phyloP scores from a whole-genome alignment of 208 protist species.

The Acanthamoeba castellanii region DNA sequence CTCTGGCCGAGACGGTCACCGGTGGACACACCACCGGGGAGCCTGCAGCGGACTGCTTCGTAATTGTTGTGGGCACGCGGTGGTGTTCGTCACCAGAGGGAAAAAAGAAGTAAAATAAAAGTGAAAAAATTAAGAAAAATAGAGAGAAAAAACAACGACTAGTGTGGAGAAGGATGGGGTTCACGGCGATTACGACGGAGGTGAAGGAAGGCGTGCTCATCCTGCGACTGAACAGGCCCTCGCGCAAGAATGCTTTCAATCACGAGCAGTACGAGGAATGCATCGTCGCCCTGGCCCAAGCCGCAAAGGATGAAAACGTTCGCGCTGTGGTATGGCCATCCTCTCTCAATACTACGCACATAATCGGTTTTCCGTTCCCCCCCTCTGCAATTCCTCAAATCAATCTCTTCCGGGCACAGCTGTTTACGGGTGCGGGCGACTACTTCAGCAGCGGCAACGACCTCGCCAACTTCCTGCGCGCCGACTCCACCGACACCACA shows the following conservation, averaged over 20 bases:
- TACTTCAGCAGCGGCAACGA: constrained; percentile 77
- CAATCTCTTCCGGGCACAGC: background rate
- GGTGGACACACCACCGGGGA: too few relatives aligned
- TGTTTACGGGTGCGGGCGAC: constrained; percentile 63
- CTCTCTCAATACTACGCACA: background rate
- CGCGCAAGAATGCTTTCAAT: constrained; percentile 65
- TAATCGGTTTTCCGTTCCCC: background rate
- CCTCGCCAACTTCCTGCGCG: constrained; percentile 52
- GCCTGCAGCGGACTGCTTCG: too few relatives aligned
- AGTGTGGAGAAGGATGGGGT: background rate
- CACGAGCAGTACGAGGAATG: constrained; percentile 71
- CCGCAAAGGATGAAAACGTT: constrained; percentile 19
- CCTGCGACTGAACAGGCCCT: constrained; percentile 34
- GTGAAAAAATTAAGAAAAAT: too few relatives aligned
- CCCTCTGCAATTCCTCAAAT: too few relatives aligned
- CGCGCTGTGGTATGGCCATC: background rate
- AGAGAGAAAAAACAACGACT: too few relatives aligned
- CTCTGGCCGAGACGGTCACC: too few relatives aligned
- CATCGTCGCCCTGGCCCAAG: constrained; percentile 56
- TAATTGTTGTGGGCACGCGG: too few relatives aligned
- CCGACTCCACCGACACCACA: background rate
- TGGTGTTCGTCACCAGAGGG: too few relatives aligned
- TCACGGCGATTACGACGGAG: background rate
- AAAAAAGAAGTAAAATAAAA: too few relatives aligned
- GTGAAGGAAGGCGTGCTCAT: constrained; percentile 48